Percentiles rank a stretch among this genome's conserved stretches.
Evolutionary conservation across 2,329 filamentous ascomycete species (phyloP).

Genomic region (Rhytidhysteron rufulum): DNA sequence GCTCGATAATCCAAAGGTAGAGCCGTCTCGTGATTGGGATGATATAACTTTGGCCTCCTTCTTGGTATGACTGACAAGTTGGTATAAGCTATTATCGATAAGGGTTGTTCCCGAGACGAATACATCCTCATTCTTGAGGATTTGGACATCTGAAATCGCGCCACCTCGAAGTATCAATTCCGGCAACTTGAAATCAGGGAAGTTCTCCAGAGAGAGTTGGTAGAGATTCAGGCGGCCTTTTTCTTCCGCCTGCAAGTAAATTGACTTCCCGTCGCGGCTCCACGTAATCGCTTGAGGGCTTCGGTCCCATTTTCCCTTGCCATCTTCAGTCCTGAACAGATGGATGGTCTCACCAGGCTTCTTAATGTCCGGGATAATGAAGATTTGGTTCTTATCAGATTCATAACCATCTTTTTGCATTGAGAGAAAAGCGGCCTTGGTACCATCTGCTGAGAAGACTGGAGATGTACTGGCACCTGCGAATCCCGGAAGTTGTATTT

Average conservation of each 20-base stretch:
- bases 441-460: conserved; percentile 70
- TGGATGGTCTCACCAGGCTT: conserved; percentile 58
- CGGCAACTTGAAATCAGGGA: conserved; percentile 14
- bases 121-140: conserved; percentile 51
- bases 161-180: conserved; percentile 31
- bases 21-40: conserved; percentile 63
- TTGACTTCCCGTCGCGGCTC: conserved; percentile 52
- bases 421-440: conserved; percentile 68
- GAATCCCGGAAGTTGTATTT: conserved; percentile 55
- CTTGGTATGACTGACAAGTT: conserved; percentile 15
- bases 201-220: conserved; percentile 49
- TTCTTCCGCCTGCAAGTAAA: conserved; percentile 74
- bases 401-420: conserved; percentile 79
- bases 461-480: conserved; percentile 64
- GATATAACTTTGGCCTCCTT: conserved; percentile 43
- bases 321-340: conserved; percentile 60
- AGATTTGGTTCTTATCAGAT: conserved; percentile 67
- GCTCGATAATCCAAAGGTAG: conserved; percentile 61
- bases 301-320: conserved; percentile 57
- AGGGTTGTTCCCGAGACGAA: conserved; percentile 67
- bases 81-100: conserved; percentile 68
- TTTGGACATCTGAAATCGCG: conserved; percentile 42
- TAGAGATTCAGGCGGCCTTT: conserved; percentile 61
- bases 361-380: conserved; percentile 60
- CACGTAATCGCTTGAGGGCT: conserved; percentile 51